These are phyloP conservation scores for Monosporascus sp. DNA, from an alignment of 2,329 filamentous ascomycete species.

Conservation along the genomic window DNA sequence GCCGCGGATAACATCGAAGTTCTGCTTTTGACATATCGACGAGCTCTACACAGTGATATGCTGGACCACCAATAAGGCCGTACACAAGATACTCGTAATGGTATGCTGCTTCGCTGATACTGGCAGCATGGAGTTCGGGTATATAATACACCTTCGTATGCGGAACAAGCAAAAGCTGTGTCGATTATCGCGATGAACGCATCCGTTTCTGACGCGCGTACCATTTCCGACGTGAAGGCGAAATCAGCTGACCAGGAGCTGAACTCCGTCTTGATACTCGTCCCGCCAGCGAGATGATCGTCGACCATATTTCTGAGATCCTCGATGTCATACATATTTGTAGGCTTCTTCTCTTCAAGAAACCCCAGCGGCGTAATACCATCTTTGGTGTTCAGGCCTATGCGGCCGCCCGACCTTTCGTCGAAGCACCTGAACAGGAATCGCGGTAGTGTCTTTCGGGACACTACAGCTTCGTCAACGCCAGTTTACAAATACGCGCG, in stretches of 20 bases:
- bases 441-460: not conserved
- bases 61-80: slow-evolving; percentile 4
- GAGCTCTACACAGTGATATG: slow-evolving; percentile 4
- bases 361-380: not conserved
- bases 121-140: not conserved
- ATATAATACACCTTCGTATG: slow-evolving; percentile 7
- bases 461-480: not conserved
- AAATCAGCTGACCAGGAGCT: not conserved
- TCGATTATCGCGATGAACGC: slow-evolving; percentile 5
- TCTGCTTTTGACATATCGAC: not conserved
- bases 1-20: not conserved
- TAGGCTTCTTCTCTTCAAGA: not conserved
- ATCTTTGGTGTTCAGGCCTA: not conserved
- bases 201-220: not conserved
- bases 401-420: not conserved
- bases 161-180: slow-evolving; percentile 1
- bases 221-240: not conserved
- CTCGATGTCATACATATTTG: not conserved
- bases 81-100: slow-evolving; percentile 6
- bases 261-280: not conserved
- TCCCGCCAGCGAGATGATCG: not conserved
- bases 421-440: not conserved
- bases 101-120: not conserved
- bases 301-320: not conserved
- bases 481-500: no score